Evolutionary conservation across 108 stramenopile genomes (phyloP), one percentile per base, ranked within the genome.

Genomic region (Cylindrotheca closterium): DNA sequence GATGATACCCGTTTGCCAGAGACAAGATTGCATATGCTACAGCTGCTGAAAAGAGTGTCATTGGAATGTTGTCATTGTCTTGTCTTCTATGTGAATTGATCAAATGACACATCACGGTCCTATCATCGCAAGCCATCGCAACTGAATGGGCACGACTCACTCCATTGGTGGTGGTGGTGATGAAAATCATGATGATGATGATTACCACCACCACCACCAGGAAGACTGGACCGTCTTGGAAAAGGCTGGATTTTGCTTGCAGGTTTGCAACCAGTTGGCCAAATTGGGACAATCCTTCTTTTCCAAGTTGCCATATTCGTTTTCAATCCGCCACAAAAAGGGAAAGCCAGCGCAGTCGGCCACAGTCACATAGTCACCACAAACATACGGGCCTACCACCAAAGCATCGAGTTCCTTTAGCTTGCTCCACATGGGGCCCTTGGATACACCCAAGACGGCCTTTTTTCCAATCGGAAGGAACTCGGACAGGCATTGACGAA

Each of bases 151-250:
- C n/a, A n/a, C n/a, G n/a, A n/a, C n/a, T n/a, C n/a, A n/a, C n/a
- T n/a, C n/a, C n/a, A n/a, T n/a, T n/a, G n/a, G n/a, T n/a, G n/a
- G n/a, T n/a, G n/a, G n/a, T n/a, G n/a, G n/a, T n/a, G n/a, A n/a
- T n/a, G n/a, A n/a, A n/a, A n/a, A n/a, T n/a, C n/a, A n/a, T n/a
- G n/a, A n/a, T n/a, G n/a, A n/a, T n/a, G n/a, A n/a, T n/a, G n/a
- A n/a, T n/a, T 69, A 86, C 80, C 80, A 87, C 87, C 87, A 92
- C 91, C 91, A 92, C 91, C 91, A 92, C 91, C 91, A 92, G 47
- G 80, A 74, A 23, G 68, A 63, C 74, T 78, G 80, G 25, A 92
- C 72, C 5, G 86, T 92, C 22, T 77, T 78, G 34, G 78, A 73
- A 51, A 92, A 82, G 45, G 80, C 58, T 12, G 66, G 60, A 0